Conservation (phyloP, 2,329 filamentous ascomycete genomes). For the Dothiorella sarmentorum region DNA sequence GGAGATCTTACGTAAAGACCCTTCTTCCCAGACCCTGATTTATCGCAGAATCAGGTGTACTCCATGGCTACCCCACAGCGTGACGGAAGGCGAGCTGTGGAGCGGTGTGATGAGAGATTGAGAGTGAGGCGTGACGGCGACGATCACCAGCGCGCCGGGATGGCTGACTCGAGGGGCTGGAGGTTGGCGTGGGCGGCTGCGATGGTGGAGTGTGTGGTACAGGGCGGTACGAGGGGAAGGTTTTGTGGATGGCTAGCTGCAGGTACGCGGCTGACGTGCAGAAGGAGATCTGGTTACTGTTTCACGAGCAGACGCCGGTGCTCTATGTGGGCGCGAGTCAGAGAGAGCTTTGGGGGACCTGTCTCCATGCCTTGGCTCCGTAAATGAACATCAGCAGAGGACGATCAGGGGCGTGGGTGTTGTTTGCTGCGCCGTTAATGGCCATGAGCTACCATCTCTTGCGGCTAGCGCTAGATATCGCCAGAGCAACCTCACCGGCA, state of each 20-base stretch:
- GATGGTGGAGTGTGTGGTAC: not conserved
- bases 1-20: slow-evolving; percentile 15
- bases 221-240: not conserved
- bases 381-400: slow-evolving; percentile 13
- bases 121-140: slow-evolving; percentile 1
- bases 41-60: not conserved
- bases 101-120: not conserved
- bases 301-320: not conserved
- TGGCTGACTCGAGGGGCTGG: not conserved
- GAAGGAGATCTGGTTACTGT: slow-evolving; percentile 2
- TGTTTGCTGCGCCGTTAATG: slow-evolving; percentile 5
- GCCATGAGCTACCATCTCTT: not conserved
- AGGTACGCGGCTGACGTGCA: slow-evolving; percentile 14
- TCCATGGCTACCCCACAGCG: slow-evolving; percentile 12
- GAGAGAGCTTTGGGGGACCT: not conserved
- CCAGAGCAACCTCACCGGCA: not conserved
- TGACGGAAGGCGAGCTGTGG: not conserved
- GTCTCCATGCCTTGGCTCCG: not conserved
- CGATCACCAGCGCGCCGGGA: not conserved
- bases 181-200: not conserved
- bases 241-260: not conserved
- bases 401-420: slow-evolving; percentile 14
- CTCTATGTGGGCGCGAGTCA: not conserved
- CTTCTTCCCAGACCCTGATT: slow-evolving; percentile 10
- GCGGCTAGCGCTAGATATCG: not conserved